Conservation (phyloP, 2,329 filamentous ascomycete species). For the Apiospora saccharicola region DNA sequence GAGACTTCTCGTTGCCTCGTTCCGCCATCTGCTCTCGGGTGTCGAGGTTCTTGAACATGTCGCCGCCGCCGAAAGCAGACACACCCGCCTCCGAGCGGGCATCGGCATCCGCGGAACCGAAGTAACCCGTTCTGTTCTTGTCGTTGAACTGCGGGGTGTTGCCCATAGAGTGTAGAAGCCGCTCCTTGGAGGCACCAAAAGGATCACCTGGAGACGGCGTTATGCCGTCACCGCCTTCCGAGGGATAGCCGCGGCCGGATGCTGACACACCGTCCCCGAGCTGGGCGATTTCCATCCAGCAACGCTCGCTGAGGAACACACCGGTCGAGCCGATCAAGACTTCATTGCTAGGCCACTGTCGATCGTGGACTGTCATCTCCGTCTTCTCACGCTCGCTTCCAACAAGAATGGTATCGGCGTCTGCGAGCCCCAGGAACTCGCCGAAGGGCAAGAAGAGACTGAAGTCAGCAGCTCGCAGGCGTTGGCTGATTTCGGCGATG, state of each 20-base stretch:
- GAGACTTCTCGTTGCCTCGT: slow-evolving; percentile 88
- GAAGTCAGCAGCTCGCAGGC: slow-evolving; percentile 91
- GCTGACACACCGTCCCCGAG: slow-evolving; percentile 69
- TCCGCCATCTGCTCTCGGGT: slow-evolving; percentile 94
- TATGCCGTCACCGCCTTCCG: slow-evolving; percentile 69
- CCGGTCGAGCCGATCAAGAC: slow-evolving; percentile 90
- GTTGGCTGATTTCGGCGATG: slow-evolving; percentile 95
- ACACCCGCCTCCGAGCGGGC: slow-evolving; percentile 88
- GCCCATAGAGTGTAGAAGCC: slow-evolving; percentile 56
- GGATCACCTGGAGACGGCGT: slow-evolving; percentile 64
- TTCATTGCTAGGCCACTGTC: slow-evolving; percentile 91
- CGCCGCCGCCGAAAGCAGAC: slow-evolving; percentile 89
- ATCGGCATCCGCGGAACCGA: slow-evolving; percentile 80
- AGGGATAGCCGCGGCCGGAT: slow-evolving; percentile 58
- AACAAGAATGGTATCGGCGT: slow-evolving; percentile 84
- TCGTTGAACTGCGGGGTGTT: slow-evolving; percentile 73
- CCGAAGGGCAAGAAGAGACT: slow-evolving; percentile 94
- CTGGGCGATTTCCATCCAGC: slow-evolving; percentile 90
- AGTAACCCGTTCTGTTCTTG: slow-evolving; percentile 80
- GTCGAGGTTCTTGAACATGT: slow-evolving; percentile 98
- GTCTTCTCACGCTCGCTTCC: slow-evolving; percentile 93
- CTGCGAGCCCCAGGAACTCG: slow-evolving; percentile 90
- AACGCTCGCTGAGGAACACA: slow-evolving; percentile 93
- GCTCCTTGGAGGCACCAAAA: slow-evolving; percentile 70
- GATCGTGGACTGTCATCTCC: slow-evolving; percentile 89